These are phyloP conservation scores for Argentina anserina DNA, from an alignment of 306 rosid genomes.

Conservation along the genomic window DNA sequence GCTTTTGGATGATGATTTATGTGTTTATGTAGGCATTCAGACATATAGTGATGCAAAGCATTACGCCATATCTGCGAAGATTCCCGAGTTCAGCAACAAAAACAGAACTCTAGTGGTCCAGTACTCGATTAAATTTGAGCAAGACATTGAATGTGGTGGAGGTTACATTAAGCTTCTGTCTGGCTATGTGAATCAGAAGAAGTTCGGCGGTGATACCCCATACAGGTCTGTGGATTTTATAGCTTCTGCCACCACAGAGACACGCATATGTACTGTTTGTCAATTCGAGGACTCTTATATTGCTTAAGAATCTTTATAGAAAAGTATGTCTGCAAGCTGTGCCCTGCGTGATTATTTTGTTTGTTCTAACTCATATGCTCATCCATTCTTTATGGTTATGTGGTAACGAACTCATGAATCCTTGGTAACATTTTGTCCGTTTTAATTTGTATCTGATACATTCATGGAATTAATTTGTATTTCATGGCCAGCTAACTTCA, in stretches of 20 bases:
- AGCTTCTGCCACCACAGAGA: background rate
- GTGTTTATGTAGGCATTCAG: slow-evolving; percentile 59
- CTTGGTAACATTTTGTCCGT: background rate
- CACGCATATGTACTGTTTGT: background rate
- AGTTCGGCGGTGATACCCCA: slow-evolving; percentile 81
- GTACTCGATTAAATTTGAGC: slow-evolving; percentile 78
- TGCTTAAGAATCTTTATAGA: background rate
- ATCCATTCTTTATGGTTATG: background rate
- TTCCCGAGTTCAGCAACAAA: slow-evolving; percentile 66
- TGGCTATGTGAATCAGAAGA: slow-evolving; percentile 85
- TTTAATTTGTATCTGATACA: background rate
- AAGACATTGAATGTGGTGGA: slow-evolving; percentile 87
- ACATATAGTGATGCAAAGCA: slow-evolving; percentile 82
- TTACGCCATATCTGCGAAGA: slow-evolving; percentile 76
- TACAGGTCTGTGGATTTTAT: slow-evolving; percentile 47
- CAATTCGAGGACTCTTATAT: background rate
- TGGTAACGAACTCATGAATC: background rate
- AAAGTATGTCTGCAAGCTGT: background rate
- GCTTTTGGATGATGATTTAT: background rate
- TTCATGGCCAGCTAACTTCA: background rate
- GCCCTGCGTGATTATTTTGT: background rate
- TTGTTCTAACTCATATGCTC: background rate
- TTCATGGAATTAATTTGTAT: background rate
- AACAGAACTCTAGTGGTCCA: slow-evolving; percentile 70
- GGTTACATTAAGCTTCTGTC: slow-evolving; percentile 84